Conservation (phyloP, 768 basidiomycete genomes). For the Tricholoma saponaceum region DNA sequence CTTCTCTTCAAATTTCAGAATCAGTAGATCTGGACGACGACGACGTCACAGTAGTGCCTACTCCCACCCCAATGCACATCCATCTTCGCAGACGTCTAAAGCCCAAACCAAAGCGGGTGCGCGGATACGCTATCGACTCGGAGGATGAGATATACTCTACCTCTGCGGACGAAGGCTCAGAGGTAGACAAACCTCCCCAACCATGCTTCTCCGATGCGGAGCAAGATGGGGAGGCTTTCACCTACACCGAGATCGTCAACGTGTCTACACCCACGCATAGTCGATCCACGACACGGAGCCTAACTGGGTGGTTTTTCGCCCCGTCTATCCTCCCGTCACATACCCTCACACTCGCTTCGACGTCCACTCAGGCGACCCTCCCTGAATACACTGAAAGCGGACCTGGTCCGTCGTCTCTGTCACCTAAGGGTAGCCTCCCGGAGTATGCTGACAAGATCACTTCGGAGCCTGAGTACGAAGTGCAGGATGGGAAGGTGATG, state of each 20-base stretch:
- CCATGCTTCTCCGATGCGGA: slow-evolving; percentile 16
- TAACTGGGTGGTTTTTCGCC: neutral
- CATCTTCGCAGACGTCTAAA: neutral
- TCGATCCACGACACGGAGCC: neutral
- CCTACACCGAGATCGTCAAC: neutral
- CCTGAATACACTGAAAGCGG: neutral
- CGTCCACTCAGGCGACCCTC: neutral
- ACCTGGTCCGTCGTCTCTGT: neutral
- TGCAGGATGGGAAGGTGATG: neutral
- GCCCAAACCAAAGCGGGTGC: slow-evolving; percentile 21
- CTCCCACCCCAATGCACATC: slow-evolving; percentile 3
- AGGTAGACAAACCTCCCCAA: slow-evolving; percentile 16
- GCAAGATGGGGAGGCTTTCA: slow-evolving; percentile 14
- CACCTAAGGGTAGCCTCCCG: neutral
- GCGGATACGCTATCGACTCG: slow-evolving; percentile 38
- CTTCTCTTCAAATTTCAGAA: neutral
- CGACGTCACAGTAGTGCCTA: neutral
- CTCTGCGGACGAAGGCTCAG: slow-evolving; percentile 16
- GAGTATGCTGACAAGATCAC: neutral
- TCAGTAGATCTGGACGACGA: neutral
- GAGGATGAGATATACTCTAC: slow-evolving; percentile 33
- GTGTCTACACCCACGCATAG: neutral
- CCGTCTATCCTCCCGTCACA: neutral
- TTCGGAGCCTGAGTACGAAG: neutral
- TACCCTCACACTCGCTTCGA: neutral